Percentiles rank a stretch among this genome's conserved stretches.
Evolutionary conservation across 2,329 filamentous ascomycete species (phyloP).

Genomic region (Colletotrichum lupini): DNA sequence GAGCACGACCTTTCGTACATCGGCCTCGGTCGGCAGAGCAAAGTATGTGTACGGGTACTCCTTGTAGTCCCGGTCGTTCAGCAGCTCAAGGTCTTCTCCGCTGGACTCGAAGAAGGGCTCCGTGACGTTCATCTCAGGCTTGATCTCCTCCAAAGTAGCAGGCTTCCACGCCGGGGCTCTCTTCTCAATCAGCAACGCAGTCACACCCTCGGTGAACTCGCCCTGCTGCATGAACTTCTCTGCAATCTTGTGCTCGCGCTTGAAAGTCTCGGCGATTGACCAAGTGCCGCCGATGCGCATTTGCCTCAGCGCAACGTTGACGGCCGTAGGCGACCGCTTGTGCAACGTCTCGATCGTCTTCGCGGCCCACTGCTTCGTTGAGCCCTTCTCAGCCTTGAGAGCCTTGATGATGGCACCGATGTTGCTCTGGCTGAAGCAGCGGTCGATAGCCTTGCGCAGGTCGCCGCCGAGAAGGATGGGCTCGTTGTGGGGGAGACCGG

Average conservation of each 20-base stretch:
- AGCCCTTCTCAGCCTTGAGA: slow-evolving; percentile 64
- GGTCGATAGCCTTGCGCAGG: slow-evolving; percentile 84
- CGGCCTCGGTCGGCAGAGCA: slow-evolving; percentile 78
- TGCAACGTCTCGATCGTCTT: slow-evolving; percentile 81
- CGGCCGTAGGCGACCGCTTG: slow-evolving; percentile 84
- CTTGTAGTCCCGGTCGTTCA: slow-evolving; percentile 71
- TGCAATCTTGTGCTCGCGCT: slow-evolving; percentile 86
- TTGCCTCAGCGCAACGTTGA: slow-evolving; percentile 86
- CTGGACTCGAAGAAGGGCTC: slow-evolving; percentile 75
- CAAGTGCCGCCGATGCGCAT: slow-evolving; percentile 81
- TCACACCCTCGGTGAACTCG: slow-evolving; percentile 94
- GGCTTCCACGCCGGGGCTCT: slow-evolving; percentile 80
- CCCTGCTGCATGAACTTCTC: slow-evolving; percentile 88
- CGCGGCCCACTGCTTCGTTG: slow-evolving; percentile 78
- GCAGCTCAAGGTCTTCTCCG: slow-evolving; percentile 64
- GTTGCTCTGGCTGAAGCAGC: slow-evolving; percentile 77
- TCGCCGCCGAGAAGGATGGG: slow-evolving; percentile 75
- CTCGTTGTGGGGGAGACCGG: slow-evolving; percentile 82
- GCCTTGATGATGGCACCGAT: slow-evolving; percentile 78
- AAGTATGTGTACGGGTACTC: slow-evolving; percentile 79
- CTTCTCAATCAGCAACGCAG: slow-evolving; percentile 80
- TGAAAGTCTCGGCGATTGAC: slow-evolving; percentile 87
- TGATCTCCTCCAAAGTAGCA: slow-evolving; percentile 75
- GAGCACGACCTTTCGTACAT: slow-evolving; percentile 61
- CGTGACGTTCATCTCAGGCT: slow-evolving; percentile 62